Base-by-base conservation (phyloP, 768 basidiomycete species). In the Hypsizygus marmoreus region DNA sequence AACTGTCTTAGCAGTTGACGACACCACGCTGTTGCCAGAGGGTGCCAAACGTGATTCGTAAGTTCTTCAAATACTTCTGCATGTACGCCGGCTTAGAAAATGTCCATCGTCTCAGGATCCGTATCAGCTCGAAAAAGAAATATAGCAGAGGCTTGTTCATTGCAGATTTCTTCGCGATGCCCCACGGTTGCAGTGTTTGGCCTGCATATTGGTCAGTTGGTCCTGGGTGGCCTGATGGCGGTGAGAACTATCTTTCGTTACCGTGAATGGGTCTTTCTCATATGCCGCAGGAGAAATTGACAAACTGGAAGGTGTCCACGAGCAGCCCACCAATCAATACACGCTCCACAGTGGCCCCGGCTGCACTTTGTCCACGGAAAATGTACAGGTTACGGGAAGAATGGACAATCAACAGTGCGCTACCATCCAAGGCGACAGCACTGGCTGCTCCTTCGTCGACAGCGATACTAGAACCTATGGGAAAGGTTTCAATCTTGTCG, bases 91-190 rank as follows among this genome's bases (percentile, higher is more conserved):
- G n/a, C n/a, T n/a, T n/a, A 17, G 39, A 39, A 4, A 39, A 3
- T 25, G 38, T 14, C 14, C 17, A 25, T 39, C 2, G 19, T n/a
- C 3, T 36, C 2, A 22, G 6, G 16, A n/a, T 23, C 24, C 35
- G n/a, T 2, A 19, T 36, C 3, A 36, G n/a, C n/a, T n/a, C n/a
- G n/a, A 77, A 79, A 57, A 82, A 85, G 59, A 68, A 62, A 17
- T 90, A 81, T 58, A 77, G 65, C 37, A 62, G 71, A n/a, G 88
- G 88, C 4, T 69, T 91, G 9, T 88, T 91, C 68, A 81, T 91
- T 53, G 75, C 88, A 13, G 88, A 90, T 55, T 78, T 88, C 44
- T 74, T 60, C 40, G 67, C 77, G 2, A 86, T 88, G 84, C 88
- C 88, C 7, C 74, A 79, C 41, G 88, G 88, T 0, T 88, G 84